Evolutionary conservation across 768 basidiomycete species (phyloP), one percentile per base, ranked within the genome.

Genomic region (Lactarius hengduanensis): DNA sequence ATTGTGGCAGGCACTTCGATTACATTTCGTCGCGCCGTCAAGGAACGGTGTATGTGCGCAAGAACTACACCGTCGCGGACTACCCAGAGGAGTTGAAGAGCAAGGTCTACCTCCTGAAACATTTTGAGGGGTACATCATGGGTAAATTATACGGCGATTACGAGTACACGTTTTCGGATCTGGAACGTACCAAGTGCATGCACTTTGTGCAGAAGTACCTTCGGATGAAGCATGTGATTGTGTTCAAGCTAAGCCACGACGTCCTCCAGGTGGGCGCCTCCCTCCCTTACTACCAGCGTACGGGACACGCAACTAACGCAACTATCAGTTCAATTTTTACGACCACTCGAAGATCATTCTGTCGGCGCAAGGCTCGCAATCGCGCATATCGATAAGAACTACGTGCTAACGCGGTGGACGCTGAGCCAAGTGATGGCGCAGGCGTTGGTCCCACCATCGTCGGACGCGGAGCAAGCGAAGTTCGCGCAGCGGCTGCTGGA

Each of bases 281-380:
- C 53, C 53, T 50, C 65, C 53, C 54, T 50, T 64, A 18, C 56
- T 18, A 50, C 28, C 64, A 18, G 54, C 22, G 59, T 36, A 22
- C 47, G 10, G 22, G 34, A 40, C 56, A 28, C 43, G 61, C 65
- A 69, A 58, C 71, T 59, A 28, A 59, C 28, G 59, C 20, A 10
- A 22, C 56, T 34, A 40, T 2, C 74, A 98, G 96, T 98, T 98
- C 84, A 99, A 98, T 81, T 98, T 98, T 76, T 93, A 92, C 76
- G 97, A 98, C 78, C 97, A 99, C 79, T 90, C 92, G 50, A 98
- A 99, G 76, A 79, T 98, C 67, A 88, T 99, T 65, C 80, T 99
- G 59, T 93, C 94, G 20, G 86, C 88, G 1, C 81, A 88, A 32
- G 96, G 92, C 3, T 89, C 15, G 77, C 88, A 16, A 82, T 98